Evolutionary conservation across 345 rosid species (phyloP), one percentile per base, ranked within the genome.

Genomic region (Eucalyptus erythrocorys): DNA sequence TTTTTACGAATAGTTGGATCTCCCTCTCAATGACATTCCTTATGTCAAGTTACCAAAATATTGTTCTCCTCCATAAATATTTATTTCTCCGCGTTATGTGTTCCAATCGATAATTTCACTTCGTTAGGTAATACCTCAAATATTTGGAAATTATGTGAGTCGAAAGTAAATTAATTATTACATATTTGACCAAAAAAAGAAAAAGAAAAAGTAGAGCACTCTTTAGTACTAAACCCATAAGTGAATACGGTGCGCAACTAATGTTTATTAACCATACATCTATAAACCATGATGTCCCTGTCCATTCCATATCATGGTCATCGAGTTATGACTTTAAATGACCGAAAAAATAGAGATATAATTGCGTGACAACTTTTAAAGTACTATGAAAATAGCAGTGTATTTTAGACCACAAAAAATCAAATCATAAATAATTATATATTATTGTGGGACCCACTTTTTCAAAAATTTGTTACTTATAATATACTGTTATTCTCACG

Each of bases 391-490:
- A 51, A 51, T 19, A 51, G 19, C 2, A 8, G 1, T 51, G 2
- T 21, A 51, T 19, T 19, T 0, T 51, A 51, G 10, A 51, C 0
- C 24, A 51, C 4, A 51, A 51, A 51, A 51, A 19, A 51, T 51
- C 26, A 51, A 1, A 1, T 51, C 1, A 51, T 51, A 51, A 21
- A 21, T 21, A 21, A 21, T 0, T 0, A 51, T 51, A 51, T 51
- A 19, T 51, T 51, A 1, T 51, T 1, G 8, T 50, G 2, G 4
- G 24, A 51, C 0, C 4, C 1, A 19, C 10, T 21, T 3, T 0
- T 51, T 51, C 0, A 7, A 19, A 2, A 19, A 19, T 19, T 51
- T 51, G 4, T 21, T 0, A 19, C 10, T 21, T 0, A 3, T 5
- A 8, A 51, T 51, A 1, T 21, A 51, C 21, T 51, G 2, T 19